Percentiles rank a stretch among this genome's conserved stretches.
These are phyloP conservation scores for Rhizopus sp. DNA, from an alignment of 371 early-diverging fungal genomes.

Conservation along the genomic window DNA sequence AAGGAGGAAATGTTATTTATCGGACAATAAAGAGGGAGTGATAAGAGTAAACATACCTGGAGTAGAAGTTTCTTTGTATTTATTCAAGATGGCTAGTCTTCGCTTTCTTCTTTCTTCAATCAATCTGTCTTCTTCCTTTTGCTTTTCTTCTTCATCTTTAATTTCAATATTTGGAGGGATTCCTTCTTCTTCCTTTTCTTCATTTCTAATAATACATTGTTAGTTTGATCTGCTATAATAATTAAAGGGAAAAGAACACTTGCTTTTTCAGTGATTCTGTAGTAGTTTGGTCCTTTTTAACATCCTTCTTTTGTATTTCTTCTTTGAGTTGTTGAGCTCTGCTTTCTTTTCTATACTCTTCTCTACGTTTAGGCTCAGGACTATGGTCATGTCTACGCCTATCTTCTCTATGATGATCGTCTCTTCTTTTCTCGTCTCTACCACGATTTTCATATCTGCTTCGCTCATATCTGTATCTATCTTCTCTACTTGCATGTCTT, in stretches of 20 bases:
- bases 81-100: constrained; percentile 68
- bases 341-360: constrained; percentile 4
- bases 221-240: background rate
- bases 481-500: background rate
- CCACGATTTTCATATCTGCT: background rate
- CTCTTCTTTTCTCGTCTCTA: constrained; percentile 4
- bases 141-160: constrained; percentile 54
- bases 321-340: constrained; percentile 4
- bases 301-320: background rate
- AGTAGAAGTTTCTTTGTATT: constrained; percentile 49
- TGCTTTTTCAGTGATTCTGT: background rate
- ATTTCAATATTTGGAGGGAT: constrained; percentile 39
- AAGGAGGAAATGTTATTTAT: too few species aligned
- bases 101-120: constrained; percentile 80
- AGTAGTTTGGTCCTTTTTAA: background rate
- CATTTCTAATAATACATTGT: background rate
- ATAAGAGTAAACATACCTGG: constrained; percentile 10
- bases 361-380: background rate
- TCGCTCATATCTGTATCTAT: constrained; percentile 2
- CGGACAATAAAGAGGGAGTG: too few species aligned
- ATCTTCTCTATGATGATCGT: constrained; percentile 3
- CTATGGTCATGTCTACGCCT: background rate
- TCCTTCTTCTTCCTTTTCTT: constrained; percentile 1
- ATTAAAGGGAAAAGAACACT: background rate
- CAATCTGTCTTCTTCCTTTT: constrained; percentile 64